phyloP scores from a whole-genome alignment of 2,329 filamentous ascomycete genomes.

The Byssothecium circinans region DNA sequence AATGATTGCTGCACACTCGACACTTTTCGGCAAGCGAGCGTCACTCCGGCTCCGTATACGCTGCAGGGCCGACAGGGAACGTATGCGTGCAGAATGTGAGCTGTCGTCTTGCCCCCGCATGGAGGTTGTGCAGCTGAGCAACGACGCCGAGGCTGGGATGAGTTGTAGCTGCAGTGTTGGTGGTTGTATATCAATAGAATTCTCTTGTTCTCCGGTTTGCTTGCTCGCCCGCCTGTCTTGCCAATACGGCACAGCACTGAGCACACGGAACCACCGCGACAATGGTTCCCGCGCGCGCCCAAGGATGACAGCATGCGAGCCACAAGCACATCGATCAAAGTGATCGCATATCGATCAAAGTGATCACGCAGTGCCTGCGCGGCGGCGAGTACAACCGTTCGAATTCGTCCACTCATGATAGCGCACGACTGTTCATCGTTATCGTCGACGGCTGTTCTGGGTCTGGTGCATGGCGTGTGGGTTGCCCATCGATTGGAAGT shows the following conservation, averaged over 20 bases:
- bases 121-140: not conserved
- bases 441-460: constrained; percentile 21
- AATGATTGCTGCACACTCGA: constrained; percentile 10
- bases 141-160: not conserved
- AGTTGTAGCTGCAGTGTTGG: not conserved
- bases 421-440: constrained; percentile 15
- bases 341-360: constrained; percentile 15
- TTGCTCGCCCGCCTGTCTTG: not conserved
- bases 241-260: constrained; percentile 3
- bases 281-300: constrained; percentile 16
- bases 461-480: constrained; percentile 15
- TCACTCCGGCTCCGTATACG: constrained; percentile 8
- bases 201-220: not conserved
- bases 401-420: not conserved
- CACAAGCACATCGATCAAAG: constrained; percentile 3
- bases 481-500: constrained; percentile 10
- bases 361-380: constrained; percentile 16
- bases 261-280: constrained; percentile 6
- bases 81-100: constrained; percentile 12
- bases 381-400: not conserved
- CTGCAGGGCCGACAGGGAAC: constrained; percentile 11
- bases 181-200: not conserved
- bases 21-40: constrained; percentile 8
- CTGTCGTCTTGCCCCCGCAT: constrained; percentile 1
- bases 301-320: constrained; percentile 14